A percentile compares a stretch with the other conserved stretches of the same genome.
phyloP scores from a whole-genome alignment of 352 stramenopile genomes.

The Globisporangium apiculatum region DNA sequence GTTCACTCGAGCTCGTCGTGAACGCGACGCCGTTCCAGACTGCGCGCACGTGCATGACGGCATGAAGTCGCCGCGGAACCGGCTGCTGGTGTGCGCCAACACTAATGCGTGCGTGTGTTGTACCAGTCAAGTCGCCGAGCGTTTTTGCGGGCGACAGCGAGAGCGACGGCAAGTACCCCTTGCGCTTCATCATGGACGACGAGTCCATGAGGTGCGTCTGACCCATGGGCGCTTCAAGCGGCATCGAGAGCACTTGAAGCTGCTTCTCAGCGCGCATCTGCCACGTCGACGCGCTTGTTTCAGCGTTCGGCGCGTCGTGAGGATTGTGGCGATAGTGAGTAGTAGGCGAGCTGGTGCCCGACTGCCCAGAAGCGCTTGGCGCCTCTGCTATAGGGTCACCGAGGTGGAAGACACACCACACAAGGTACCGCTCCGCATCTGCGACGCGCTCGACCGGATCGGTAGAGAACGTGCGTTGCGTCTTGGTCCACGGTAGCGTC shows the following conservation, averaged over 20 bases:
- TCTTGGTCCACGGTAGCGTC: slow-evolving; percentile 18
- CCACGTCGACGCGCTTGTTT: slow-evolving; percentile 22
- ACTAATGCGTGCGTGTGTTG: slow-evolving; percentile 20
- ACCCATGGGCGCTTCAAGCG: slow-evolving; percentile 42
- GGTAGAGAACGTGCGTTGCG: slow-evolving; percentile 16
- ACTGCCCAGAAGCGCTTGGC: background rate
- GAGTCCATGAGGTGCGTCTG: slow-evolving; percentile 61
- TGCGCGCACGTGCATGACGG: slow-evolving; percentile 10
- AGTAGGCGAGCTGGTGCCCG: background rate
- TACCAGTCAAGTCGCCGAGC: slow-evolving; percentile 48
- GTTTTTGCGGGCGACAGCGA: slow-evolving; percentile 53
- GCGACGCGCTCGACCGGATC: slow-evolving; percentile 35
- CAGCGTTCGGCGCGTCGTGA: background rate
- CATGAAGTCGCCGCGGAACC: slow-evolving; percentile 2
- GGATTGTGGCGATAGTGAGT: too few species aligned
- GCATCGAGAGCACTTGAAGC: slow-evolving; percentile 60
- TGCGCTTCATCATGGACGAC: slow-evolving; percentile 70
- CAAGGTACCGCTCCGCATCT: slow-evolving; percentile 54
- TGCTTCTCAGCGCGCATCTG: slow-evolving; percentile 63
- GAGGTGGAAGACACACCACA: slow-evolving; percentile 54
- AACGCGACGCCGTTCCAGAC: slow-evolving; percentile 35
- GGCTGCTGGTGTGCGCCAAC: slow-evolving; percentile 1
- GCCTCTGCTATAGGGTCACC: slow-evolving; percentile 1
- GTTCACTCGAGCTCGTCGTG: slow-evolving; percentile 29
- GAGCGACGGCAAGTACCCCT: slow-evolving; percentile 52